Conservation (phyloP, 768 basidiomycete genomes). For the Leccinum subgranulosum region DNA sequence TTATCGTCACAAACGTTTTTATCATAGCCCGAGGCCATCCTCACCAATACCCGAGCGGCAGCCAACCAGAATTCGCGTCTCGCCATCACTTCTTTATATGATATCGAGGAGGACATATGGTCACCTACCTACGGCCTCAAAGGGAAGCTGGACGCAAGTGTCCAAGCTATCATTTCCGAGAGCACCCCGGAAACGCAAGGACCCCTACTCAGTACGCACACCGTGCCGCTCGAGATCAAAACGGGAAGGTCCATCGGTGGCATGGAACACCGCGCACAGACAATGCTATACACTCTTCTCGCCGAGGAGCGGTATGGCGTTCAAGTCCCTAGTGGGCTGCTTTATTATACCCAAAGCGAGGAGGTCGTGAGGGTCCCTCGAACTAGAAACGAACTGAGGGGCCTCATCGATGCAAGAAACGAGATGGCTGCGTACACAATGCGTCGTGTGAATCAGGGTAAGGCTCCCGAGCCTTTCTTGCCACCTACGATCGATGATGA, state of each 20-base stretch:
- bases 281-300: slow-evolving; percentile 92
- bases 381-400: slow-evolving; percentile 78
- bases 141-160: slow-evolving; percentile 92
- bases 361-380: slow-evolving; percentile 82
- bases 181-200: slow-evolving; percentile 27
- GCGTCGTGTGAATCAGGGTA: slow-evolving; percentile 37
- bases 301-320: slow-evolving; percentile 88
- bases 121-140: slow-evolving; percentile 93
- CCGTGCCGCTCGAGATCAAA: slow-evolving; percentile 91
- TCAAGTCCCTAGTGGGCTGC: slow-evolving; percentile 74
- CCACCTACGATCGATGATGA: slow-evolving; percentile 87
- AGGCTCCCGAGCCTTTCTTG: slow-evolving; percentile 55
- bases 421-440: slow-evolving; percentile 79
- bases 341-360: slow-evolving; percentile 93
- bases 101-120: slow-evolving; percentile 97
- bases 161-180: slow-evolving; percentile 63
- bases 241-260: slow-evolving; percentile 76
- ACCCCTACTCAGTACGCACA: slow-evolving; percentile 23
- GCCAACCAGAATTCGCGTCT: slow-evolving; percentile 51
- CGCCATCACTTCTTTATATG: slow-evolving; percentile 73
- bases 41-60: slow-evolving; percentile 63
- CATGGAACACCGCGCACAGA: slow-evolving; percentile 96
- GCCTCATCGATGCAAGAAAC: slow-evolving; percentile 78
- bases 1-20: background rate
- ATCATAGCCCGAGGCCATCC: slow-evolving; percentile 54